Evolutionary conservation across 164 flowering plant genomes (phyloP).

Genomic region (Stephania japonica): DNA sequence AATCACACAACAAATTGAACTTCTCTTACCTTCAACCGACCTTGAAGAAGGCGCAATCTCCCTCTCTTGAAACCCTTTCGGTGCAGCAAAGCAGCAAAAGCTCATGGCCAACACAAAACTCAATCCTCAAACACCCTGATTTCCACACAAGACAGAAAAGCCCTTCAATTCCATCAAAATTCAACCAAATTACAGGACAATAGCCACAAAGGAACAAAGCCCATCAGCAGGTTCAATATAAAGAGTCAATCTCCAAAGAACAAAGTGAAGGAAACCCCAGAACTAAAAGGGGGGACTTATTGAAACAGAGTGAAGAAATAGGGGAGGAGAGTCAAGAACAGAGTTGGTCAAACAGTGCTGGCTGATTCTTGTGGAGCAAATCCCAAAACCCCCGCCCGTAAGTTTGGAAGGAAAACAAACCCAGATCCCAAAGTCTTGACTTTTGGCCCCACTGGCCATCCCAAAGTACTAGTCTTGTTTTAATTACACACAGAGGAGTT

Average conservation of each 20-base stretch:
- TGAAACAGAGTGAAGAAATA: neutral
- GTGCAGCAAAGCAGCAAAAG: conserved; percentile 16
- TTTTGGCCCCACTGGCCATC: neutral
- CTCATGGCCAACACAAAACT: conserved; percentile 15
- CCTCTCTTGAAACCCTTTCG: neutral
- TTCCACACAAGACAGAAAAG: neutral
- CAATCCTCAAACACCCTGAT: neutral
- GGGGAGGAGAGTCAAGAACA: neutral
- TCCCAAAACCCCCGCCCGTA: neutral
- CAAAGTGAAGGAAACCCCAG: no score
- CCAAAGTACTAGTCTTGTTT: neutral
- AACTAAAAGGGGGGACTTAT: neutral
- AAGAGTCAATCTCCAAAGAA: neutral
- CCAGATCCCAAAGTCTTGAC: neutral
- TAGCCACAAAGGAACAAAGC: neutral
- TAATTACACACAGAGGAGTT: neutral
- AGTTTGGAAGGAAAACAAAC: neutral
- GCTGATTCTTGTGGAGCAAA: neutral
- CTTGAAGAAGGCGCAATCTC: neutral
- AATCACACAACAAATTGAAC: neutral
- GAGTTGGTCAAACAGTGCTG: neutral
- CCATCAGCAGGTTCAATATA: neutral
- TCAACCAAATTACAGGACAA: neutral
- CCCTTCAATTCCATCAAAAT: neutral
- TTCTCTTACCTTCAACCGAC: conserved; percentile 17